phyloP scores from a whole-genome alignment of 768 basidiomycete genomes.

The Artomyces pyxidatus region DNA sequence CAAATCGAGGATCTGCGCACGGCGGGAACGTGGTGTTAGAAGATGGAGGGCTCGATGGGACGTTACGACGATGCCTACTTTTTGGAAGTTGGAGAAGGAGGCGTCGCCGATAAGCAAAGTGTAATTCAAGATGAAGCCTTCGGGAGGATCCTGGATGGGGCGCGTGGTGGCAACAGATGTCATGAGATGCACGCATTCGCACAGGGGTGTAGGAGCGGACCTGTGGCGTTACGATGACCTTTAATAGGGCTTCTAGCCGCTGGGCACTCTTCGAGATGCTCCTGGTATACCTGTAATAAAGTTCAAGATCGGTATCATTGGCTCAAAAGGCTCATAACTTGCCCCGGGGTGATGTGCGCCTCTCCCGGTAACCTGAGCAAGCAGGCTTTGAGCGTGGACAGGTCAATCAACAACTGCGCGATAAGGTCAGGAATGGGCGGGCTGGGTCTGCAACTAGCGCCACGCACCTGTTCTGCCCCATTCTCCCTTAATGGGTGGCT shows the following conservation, averaged over 20 bases:
- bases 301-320: conserved; percentile 9
- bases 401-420: conserved; percentile 75
- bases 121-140: conserved; percentile 94
- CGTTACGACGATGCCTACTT: conserved; percentile 51
- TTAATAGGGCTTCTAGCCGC: conserved; percentile 84
- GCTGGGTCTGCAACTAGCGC: conserved; percentile 1
- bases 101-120: conserved; percentile 90
- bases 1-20: conserved; percentile 75
- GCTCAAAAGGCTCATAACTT: conserved; percentile 11
- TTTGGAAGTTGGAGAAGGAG: conserved; percentile 97
- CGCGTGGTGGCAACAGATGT: conserved; percentile 1
- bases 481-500: conserved; percentile 88
- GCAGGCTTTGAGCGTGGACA: conserved; percentile 79
- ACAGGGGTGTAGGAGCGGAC: conserved; percentile 34
- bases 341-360: conserved; percentile 46
- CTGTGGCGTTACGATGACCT: conserved; percentile 90
- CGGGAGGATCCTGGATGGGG: conserved; percentile 68
- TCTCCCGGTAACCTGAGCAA: conserved; percentile 81
- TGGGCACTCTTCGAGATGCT: conserved; percentile 75
- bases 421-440: not conserved
- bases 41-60: too few species aligned
- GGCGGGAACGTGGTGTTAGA: not conserved
- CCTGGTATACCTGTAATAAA: conserved; percentile 59
- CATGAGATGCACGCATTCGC: not conserved
- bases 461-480: conserved; percentile 89